phyloP scores from a whole-genome alignment of 805 yeast genomes.

The Candida mattraensis region DNA sequence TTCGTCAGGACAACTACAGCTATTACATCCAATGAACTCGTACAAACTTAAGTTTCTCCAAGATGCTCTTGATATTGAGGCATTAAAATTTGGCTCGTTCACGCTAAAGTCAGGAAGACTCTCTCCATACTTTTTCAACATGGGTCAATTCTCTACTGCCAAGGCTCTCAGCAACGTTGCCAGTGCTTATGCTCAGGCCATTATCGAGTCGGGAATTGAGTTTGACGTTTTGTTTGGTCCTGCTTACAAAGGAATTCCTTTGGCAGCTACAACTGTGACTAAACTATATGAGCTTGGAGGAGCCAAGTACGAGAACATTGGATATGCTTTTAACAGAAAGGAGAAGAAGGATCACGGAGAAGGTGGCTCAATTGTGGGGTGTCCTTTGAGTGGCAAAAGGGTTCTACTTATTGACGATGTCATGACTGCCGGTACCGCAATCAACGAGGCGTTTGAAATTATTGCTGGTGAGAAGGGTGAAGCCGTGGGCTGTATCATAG shows the following conservation, averaged over 20 bases:
- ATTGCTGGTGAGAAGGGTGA: conserved; percentile 67
- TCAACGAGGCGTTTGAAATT: conserved; percentile 87
- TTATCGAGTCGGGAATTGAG: conserved; percentile 74
- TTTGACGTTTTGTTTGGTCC: conserved; percentile 96
- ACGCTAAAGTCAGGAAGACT: conserved; percentile 88
- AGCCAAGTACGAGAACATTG: conserved; percentile 67
- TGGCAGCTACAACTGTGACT: conserved; percentile 90
- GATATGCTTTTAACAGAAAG: conserved; percentile 94
- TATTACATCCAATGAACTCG: too few species aligned
- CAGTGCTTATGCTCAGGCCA: conserved; percentile 84
- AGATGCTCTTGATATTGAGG: conserved; percentile 76
- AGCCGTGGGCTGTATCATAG: conserved; percentile 83
- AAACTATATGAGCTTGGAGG: conserved; percentile 90
- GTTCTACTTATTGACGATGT: conserved; percentile 93
- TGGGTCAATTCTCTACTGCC: conserved; percentile 88
- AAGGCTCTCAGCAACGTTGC: conserved; percentile 77
- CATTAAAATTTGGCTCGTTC: conserved; percentile 84
- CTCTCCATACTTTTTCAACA: conserved; percentile 95
- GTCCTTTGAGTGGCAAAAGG: conserved; percentile 64
- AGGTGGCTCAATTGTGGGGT: conserved; percentile 94
- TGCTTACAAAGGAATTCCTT: conserved; percentile 96
- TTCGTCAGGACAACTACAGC: too few species aligned
- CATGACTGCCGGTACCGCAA: conserved; percentile 98
- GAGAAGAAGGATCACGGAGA: conserved; percentile 98
- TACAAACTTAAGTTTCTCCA: conserved; percentile 58